These are phyloP conservation scores for Wickerhamomyces bovis DNA, from an alignment of 805 yeast species.

Conservation along the genomic window DNA sequence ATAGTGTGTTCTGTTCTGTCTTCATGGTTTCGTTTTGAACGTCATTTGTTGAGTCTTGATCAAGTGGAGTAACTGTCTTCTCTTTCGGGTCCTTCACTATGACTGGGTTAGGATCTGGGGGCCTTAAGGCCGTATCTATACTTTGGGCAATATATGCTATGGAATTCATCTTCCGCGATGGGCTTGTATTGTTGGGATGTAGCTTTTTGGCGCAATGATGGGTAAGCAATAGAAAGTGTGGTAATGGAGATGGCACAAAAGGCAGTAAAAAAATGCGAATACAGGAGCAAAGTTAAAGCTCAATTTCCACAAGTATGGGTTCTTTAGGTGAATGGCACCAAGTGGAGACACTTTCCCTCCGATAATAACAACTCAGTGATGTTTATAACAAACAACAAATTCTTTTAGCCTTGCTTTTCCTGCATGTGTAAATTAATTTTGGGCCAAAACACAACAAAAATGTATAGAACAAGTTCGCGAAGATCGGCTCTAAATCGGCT, in stretches of 20 bases:
- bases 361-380: neutral
- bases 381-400: too few species aligned
- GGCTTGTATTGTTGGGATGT: neutral
- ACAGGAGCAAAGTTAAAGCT: neutral
- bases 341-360: neutral
- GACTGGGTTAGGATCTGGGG: constrained; percentile 5
- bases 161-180: constrained; percentile 17
- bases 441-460: neutral
- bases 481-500: neutral
- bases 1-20: neutral
- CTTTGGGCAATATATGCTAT: constrained; percentile 22
- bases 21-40: neutral
- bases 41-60: neutral
- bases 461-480: neutral
- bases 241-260: neutral
- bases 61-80: neutral
- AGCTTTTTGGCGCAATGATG: neutral
- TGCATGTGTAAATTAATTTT: neutral
- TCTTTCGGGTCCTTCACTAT: constrained; percentile 8
- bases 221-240: neutral
- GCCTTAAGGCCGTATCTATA: constrained; percentile 20
- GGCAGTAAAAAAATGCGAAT: neutral
- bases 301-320: neutral
- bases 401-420: neutral
- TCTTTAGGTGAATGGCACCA: neutral